phyloP scores from a whole-genome alignment of 1,139 yeast genomes.

The Lipomyces yarrowii region DNA sequence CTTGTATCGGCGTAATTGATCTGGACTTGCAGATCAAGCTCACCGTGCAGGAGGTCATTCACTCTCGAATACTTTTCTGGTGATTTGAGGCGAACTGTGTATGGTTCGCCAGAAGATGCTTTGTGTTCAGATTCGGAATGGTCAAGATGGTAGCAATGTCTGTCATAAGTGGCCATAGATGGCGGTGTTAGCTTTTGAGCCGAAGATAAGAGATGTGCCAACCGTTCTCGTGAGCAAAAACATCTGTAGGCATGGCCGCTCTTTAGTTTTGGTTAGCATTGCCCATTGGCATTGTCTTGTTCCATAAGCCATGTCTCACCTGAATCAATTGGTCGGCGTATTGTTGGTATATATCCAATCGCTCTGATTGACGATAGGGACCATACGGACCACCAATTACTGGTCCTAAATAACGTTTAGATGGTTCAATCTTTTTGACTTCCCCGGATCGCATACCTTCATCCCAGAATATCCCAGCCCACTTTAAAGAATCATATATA shows the following conservation, averaged over 20 bases:
- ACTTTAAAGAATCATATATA: conserved; percentile 69
- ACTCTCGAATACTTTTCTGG: conserved; percentile 72
- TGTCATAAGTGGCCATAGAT: conserved; percentile 87
- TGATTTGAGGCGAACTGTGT: conserved; percentile 50
- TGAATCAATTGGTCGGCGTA: conserved; percentile 61
- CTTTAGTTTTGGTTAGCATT: not conserved
- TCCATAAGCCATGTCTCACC: not conserved
- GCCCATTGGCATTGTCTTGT: not conserved
- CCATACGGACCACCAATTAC: conserved; percentile 55
- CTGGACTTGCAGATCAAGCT: conserved; percentile 76
- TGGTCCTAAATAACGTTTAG: conserved; percentile 43
- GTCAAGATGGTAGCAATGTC: conserved; percentile 62
- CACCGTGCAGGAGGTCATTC: conserved; percentile 75
- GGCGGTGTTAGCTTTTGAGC: conserved; percentile 82
- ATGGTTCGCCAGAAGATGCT: conserved; percentile 43
- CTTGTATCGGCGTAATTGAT: conserved; percentile 67
- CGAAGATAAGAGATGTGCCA: conserved; percentile 64
- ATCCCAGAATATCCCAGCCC: conserved; percentile 78
- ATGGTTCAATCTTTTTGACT: not conserved
- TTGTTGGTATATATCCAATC: conserved; percentile 62
- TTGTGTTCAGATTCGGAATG: conserved; percentile 47
- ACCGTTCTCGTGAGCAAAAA: conserved; percentile 80
- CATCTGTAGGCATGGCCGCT: conserved; percentile 82
- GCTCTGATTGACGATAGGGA: conserved; percentile 84
- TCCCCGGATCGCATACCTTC: conserved; percentile 54